Conservation (phyloP, 2,329 filamentous ascomycete species). For the Cladophialophora chaetospira region DNA sequence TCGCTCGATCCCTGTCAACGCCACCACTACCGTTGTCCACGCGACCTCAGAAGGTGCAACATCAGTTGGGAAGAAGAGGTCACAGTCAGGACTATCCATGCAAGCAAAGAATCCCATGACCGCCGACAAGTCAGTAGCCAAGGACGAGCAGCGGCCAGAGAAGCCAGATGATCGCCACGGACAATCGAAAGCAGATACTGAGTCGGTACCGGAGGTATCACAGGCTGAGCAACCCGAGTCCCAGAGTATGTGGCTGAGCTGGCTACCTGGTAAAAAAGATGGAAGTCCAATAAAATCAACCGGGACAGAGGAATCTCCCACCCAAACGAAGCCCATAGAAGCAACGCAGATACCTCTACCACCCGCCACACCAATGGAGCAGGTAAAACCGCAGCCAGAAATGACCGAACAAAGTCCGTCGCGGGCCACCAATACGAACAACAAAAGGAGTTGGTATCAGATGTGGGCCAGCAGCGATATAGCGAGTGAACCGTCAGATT, state of each 20-base stretch:
- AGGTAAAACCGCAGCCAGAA: constrained; percentile 30
- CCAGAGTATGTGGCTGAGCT: constrained; percentile 41
- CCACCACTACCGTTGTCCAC: constrained; percentile 49
- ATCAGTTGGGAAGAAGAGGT: constrained; percentile 30
- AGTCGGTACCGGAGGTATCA: not conserved
- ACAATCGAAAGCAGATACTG: not conserved
- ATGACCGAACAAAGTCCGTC: constrained; percentile 24
- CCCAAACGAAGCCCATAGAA: not conserved
- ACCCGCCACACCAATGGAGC: not conserved
- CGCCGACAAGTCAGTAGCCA: not conserved
- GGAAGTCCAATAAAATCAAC: constrained; percentile 12
- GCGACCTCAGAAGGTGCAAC: constrained; percentile 38
- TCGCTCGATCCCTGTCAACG: constrained; percentile 48
- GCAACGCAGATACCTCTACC: not conserved
- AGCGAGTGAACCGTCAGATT: constrained; percentile 4
- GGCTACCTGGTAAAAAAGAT: constrained; percentile 39
- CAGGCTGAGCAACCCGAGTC: constrained; percentile 7
- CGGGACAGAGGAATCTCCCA: not conserved
- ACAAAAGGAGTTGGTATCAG: constrained; percentile 48
- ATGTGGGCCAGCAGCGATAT: constrained; percentile 43
- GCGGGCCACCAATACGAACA: constrained; percentile 16
- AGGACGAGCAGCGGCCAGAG: constrained; percentile 10
- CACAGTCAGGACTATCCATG: constrained; percentile 27
- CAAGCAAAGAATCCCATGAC: not conserved
- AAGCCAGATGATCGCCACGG: not conserved